Percentiles rank a stretch among this genome's conserved stretches.
These are phyloP conservation scores for Hortiboletus campestris DNA, from an alignment of 768 basidiomycete species.

Conservation along the genomic window DNA sequence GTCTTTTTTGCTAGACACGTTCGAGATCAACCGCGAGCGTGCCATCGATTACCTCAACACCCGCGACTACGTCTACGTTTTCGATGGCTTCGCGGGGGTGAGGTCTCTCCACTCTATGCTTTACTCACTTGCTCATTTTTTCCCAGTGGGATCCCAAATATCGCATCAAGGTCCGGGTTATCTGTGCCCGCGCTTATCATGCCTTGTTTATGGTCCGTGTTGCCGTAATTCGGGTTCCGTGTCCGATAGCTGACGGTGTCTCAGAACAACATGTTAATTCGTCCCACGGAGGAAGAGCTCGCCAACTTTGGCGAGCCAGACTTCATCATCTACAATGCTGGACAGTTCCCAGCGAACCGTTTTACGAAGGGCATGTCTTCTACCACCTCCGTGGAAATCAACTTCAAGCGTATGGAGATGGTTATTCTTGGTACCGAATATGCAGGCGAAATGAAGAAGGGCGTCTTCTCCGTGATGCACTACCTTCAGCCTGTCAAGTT, in stretches of 20 bases:
- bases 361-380: conserved; percentile 99
- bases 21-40: conserved; percentile 98
- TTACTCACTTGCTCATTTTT: neutral
- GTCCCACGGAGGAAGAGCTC: conserved; percentile 93
- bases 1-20: conserved; percentile 68
- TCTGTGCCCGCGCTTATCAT: conserved; percentile 97
- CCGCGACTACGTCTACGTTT: conserved; percentile 96
- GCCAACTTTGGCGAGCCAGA: conserved; percentile 95
- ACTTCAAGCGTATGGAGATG: conserved; percentile 99
- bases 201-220: conserved; percentile 91
- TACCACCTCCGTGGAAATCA: conserved; percentile 97
- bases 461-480: conserved; percentile 99
- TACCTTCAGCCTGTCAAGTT: conserved; percentile 99
- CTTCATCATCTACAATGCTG: conserved; percentile 99
- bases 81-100: conserved; percentile 92
- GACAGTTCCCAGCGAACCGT: conserved; percentile 99
- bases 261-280: conserved; percentile 99
- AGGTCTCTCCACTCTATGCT: conserved; percentile 22
- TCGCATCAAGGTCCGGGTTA: conserved; percentile 99
- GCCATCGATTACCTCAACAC: conserved; percentile 99
- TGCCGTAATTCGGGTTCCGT: conserved; percentile 7
- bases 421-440: conserved; percentile 99
- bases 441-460: conserved; percentile 99
- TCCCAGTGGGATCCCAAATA: conserved; percentile 95
- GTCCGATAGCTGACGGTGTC: conserved; percentile 1